Conservation (phyloP, 345 rosid species). For the Passiflora organensis region DNA sequence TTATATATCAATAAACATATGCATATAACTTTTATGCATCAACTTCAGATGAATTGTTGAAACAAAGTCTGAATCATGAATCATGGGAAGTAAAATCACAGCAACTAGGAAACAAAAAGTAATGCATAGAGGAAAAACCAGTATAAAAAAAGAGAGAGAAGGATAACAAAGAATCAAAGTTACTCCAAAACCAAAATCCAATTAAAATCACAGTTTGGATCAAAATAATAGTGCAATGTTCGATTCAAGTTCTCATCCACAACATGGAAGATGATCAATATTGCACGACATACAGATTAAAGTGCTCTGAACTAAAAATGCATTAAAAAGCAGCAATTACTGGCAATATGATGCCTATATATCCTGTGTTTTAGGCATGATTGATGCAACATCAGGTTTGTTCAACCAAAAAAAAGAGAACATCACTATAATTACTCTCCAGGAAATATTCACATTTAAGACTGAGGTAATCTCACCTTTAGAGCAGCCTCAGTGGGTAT, state of each 20-base stretch:
- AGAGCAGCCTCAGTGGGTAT: slow-evolving; percentile 97
- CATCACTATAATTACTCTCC: neutral
- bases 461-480: slow-evolving; percentile 45
- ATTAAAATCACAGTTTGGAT: neutral
- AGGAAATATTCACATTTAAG: too few relatives aligned
- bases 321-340: neutral
- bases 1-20: neutral
- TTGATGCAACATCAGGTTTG: neutral
- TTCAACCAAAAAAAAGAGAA: neutral
- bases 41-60: slow-evolving; percentile 3
- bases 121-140: neutral
- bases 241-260: too few relatives aligned
- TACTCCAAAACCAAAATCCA: neutral
- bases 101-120: neutral
- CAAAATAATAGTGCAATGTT: too few relatives aligned
- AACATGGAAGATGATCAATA: too few relatives aligned
- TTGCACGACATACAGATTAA: too few relatives aligned
- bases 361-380: neutral
- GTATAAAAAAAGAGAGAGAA: neutral
- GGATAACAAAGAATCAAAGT: neutral
- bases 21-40: neutral
- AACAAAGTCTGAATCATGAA: neutral
- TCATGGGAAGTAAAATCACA: neutral
- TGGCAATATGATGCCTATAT: neutral
- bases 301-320: too few relatives aligned